A percentile compares a stretch with the other conserved stretches of the same genome.
phyloP scores from a whole-genome alignment of 306 rosid genomes.

The Prosopis cineraria region DNA sequence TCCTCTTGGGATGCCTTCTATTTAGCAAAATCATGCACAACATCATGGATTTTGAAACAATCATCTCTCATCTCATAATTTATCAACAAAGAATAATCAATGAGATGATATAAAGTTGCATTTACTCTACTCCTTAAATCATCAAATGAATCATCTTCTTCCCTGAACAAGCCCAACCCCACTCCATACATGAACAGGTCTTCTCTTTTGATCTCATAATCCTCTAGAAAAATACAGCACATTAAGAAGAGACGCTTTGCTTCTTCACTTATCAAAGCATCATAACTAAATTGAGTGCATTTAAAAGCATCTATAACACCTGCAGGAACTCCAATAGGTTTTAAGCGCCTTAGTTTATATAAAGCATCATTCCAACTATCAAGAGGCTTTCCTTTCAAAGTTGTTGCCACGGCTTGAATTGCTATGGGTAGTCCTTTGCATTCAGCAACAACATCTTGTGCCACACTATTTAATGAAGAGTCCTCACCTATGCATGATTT shows the following conservation, averaged over 20 bases:
- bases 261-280: background rate
- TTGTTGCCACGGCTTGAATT: background rate
- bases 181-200: background rate
- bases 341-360: background rate
- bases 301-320: background rate
- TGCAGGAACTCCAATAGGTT: background rate
- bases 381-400: background rate
- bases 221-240: background rate
- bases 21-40: background rate
- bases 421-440: slow-evolving; percentile 20
- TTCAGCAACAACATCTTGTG: background rate
- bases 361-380: background rate
- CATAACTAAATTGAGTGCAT: background rate
- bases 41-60: background rate
- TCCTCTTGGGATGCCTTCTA: background rate
- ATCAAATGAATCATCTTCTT: background rate
- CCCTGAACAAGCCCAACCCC: background rate
- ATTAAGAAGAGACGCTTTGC: background rate
- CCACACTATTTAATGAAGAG: background rate
- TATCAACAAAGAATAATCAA: background rate
- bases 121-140: background rate
- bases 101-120: background rate
- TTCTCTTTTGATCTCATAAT: background rate
- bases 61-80: background rate
- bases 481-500: background rate